phyloP scores from a whole-genome alignment of 345 rosid genomes.

The Turritis glabra region DNA sequence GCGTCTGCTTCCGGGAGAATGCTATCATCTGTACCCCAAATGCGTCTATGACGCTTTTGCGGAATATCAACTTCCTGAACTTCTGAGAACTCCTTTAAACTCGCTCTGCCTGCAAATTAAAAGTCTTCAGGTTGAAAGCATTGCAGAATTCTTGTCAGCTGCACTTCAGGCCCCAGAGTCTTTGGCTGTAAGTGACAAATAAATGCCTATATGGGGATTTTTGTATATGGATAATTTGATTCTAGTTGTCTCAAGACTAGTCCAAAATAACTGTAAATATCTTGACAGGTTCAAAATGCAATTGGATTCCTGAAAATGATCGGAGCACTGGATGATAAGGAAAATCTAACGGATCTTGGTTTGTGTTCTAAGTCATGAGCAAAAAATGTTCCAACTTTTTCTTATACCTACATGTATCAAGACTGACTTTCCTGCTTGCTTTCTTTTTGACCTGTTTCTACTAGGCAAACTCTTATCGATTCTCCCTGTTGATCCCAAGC shows the following conservation, averaged over 20 bases:
- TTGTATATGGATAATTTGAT: background rate
- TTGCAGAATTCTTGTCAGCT: constrained; percentile 91
- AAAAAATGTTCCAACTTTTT: constrained; percentile 3
- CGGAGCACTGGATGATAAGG: constrained; percentile 88
- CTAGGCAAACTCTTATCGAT: constrained; percentile 80
- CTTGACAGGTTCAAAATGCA: constrained; percentile 89
- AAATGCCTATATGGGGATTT: background rate
- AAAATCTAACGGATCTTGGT: constrained; percentile 95
- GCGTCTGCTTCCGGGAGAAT: constrained; percentile 92
- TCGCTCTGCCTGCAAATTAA: constrained; percentile 99
- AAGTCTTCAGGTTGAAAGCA: constrained; percentile 85
- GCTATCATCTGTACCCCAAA: constrained; percentile 90
- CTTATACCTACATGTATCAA: background rate
- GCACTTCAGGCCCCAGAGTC: constrained; percentile 92
- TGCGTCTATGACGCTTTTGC: constrained; percentile 94
- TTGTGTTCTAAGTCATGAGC: constrained; percentile 41
- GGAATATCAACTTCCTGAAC: constrained; percentile 98
- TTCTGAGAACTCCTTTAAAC: constrained; percentile 95
- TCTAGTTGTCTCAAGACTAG: background rate
- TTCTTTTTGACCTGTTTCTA: constrained; percentile 24
- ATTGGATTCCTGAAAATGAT: constrained; percentile 88
- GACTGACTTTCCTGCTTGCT: constrained; percentile 13
- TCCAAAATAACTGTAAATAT: background rate
- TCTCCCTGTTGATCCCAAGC: constrained; percentile 99
- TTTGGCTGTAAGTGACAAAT: constrained; percentile 72